Evolutionary conservation across 768 basidiomycete genomes (phyloP).

Genomic region (Rhizopogon roseolus): DNA sequence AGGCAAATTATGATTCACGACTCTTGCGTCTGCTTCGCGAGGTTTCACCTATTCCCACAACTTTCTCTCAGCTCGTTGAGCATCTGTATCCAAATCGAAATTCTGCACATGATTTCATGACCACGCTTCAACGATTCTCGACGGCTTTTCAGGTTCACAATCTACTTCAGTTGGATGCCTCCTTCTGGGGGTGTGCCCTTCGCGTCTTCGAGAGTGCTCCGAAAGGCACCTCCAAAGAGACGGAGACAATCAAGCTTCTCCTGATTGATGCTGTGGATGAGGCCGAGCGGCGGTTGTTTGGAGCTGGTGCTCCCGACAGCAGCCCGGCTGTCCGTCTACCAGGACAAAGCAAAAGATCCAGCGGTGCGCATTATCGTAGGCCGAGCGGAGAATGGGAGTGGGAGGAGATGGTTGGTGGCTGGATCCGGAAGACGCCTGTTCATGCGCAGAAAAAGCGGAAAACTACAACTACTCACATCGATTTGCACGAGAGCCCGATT

Average conservation of each 20-base stretch:
- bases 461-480: not conserved
- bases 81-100: slow-evolving; percentile 14
- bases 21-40: slow-evolving; percentile 22
- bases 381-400: slow-evolving; percentile 38
- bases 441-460: slow-evolving; percentile 17
- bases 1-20: not conserved
- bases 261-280: slow-evolving; percentile 44
- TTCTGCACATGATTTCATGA: slow-evolving; percentile 20
- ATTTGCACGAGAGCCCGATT: not conserved
- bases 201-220: slow-evolving; percentile 37
- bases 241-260: slow-evolving; percentile 31
- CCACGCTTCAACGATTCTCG: slow-evolving; percentile 20
- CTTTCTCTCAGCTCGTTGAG: slow-evolving; percentile 24
- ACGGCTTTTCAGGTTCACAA: slow-evolving; percentile 26
- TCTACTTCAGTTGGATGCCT: slow-evolving; percentile 41
- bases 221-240: slow-evolving; percentile 15
- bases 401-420: slow-evolving; percentile 43
- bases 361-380: slow-evolving; percentile 7
- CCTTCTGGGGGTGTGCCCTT: slow-evolving; percentile 48
- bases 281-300: slow-evolving; percentile 48
- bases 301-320: slow-evolving; percentile 10
- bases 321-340: slow-evolving; percentile 14
- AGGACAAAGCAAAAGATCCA: not conserved
- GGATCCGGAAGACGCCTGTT: slow-evolving; percentile 35
- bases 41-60: slow-evolving; percentile 24